Evolutionary conservation across 208 protist genomes (phyloP).

Genomic region (Angomonas deanei): DNA sequence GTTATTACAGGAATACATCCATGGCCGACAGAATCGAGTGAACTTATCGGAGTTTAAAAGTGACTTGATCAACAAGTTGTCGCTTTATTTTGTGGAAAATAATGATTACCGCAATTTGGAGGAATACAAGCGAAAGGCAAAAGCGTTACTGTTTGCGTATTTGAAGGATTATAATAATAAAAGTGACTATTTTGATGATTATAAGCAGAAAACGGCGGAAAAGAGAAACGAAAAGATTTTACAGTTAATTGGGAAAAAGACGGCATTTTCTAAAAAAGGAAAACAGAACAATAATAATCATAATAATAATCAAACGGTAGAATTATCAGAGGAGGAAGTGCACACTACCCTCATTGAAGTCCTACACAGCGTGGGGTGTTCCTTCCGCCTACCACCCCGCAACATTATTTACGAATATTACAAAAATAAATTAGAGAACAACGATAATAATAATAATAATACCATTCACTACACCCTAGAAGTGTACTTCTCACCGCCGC

Average conservation of each 20-base stretch:
- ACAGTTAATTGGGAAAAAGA: no score
- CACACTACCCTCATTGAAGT: neutral
- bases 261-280: no score
- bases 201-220: no score
- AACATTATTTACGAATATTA: constrained; percentile 5
- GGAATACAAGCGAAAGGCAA: neutral
- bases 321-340: neutral
- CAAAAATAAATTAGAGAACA: neutral
- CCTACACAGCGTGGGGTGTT: neutral
- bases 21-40: neutral
- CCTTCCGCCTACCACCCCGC: neutral
- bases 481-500: constrained; percentile 52
- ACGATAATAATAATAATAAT: neutral
- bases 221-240: no score
- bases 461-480: constrained; percentile 22
- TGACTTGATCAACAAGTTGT: neutral
- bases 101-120: neutral
- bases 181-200: no score
- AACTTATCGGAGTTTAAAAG: constrained; percentile 1
- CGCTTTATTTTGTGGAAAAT: neutral
- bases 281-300: no score
- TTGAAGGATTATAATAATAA: no score
- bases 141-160: neutral
- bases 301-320: no score
- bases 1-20: neutral